Percentiles rank a stretch among this genome's conserved stretches.
Conservation (phyloP, 2,329 filamentous ascomycete species). For the Leptographium galeiforme region DNA sequence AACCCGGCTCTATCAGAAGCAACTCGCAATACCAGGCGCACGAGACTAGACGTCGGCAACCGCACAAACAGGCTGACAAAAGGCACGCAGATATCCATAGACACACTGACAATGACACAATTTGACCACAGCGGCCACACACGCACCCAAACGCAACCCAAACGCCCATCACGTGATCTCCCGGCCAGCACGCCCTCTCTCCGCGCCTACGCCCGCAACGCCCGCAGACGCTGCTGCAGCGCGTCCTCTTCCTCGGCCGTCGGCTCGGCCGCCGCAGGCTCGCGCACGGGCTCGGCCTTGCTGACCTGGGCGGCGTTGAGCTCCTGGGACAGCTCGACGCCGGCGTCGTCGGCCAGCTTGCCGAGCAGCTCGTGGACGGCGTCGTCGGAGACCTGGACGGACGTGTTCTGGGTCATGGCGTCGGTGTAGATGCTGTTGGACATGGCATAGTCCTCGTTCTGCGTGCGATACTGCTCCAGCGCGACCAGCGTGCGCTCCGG, state of each 20-base stretch:
- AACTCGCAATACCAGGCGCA: background rate
- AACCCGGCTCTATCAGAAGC: background rate
- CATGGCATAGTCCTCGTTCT: constrained; percentile 52
- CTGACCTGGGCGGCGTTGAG: constrained; percentile 45
- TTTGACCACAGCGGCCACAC: background rate
- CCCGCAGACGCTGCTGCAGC: constrained; percentile 47
- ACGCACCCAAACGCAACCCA: background rate
- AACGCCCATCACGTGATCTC: background rate
- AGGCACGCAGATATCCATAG: too few relatives aligned
- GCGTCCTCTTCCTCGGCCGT: constrained; percentile 70
- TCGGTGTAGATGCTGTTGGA: constrained; percentile 70
- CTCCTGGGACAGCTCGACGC: constrained; percentile 68
- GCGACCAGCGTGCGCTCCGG: constrained; percentile 48
- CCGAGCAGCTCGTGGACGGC: constrained; percentile 77
- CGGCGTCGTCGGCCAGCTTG: constrained; percentile 78
- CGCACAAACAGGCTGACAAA: background rate
- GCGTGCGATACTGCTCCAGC: constrained; percentile 46
- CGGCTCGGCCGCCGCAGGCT: constrained; percentile 46
- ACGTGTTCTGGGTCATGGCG: constrained; percentile 64
- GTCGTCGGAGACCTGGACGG: constrained; percentile 62
- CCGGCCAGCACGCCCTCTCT: background rate
- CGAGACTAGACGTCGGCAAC: background rate
- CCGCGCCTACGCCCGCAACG: constrained; percentile 32
- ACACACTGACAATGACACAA: background rate
- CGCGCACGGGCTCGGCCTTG: constrained; percentile 40